Conservation (phyloP, 2,329 filamentous ascomycete species). For the Cladobotryum mycophilum region DNA sequence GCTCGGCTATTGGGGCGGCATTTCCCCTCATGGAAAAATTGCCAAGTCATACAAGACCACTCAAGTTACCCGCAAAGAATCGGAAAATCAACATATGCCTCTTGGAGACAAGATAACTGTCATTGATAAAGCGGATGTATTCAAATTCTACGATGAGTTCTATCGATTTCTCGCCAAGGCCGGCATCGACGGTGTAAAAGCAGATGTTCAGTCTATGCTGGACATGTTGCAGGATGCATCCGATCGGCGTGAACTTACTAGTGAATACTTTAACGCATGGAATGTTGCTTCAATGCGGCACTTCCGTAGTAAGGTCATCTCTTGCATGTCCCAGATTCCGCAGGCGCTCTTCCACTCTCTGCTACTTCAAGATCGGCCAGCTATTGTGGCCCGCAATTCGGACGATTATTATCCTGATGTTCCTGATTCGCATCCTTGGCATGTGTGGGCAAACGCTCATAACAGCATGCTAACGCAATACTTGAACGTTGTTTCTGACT, state of each 20-base stretch:
- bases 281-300: conserved; percentile 68
- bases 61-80: conserved; percentile 45
- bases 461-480: conserved; percentile 78
- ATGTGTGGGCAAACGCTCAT: conserved; percentile 90
- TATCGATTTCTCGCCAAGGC: conserved; percentile 70
- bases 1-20: conserved; percentile 84
- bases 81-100: conserved; percentile 40
- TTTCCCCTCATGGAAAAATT: conserved; percentile 68
- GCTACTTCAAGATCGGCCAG: conserved; percentile 66
- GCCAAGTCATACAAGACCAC: conserved; percentile 73
- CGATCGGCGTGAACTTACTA: conserved; percentile 64
- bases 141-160: conserved; percentile 81
- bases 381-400: conserved; percentile 74
- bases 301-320: conserved; percentile 73
- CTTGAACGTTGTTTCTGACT: conserved; percentile 80
- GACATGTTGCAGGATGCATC: conserved; percentile 66
- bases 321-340: conserved; percentile 91
- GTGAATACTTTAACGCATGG: conserved; percentile 81
- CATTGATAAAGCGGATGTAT: conserved; percentile 67
- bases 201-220: conserved; percentile 85
- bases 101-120: conserved; percentile 62
- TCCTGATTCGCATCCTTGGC: conserved; percentile 80
- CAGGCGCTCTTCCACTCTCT: conserved; percentile 82
- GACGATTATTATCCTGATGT: conserved; percentile 88
- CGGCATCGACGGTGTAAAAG: conserved; percentile 84